Evolutionary conservation across 129 eudicot genomes (phyloP).

Genomic region (Centrapalus pauciflorus): DNA sequence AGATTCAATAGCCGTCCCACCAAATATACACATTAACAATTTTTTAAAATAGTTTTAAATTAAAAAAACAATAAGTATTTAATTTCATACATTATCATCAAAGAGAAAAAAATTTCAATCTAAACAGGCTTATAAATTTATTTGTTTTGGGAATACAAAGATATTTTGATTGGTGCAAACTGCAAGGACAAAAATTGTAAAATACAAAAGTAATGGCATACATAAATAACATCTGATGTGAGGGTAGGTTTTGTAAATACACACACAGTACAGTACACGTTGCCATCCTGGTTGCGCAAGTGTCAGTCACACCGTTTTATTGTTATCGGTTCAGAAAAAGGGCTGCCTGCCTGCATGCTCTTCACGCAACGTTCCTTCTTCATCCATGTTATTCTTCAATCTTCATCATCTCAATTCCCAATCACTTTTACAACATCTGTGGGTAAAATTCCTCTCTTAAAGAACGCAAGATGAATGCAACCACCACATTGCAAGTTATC

Average conservation of each 20-base stretch:
- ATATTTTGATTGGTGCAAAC: no score
- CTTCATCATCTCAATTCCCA: conserved; percentile 4
- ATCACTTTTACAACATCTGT: neutral
- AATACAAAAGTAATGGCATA: no score
- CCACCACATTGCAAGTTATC: conserved; percentile 60
- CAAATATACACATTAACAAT: no score
- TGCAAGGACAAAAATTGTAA: neutral
- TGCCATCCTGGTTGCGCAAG: neutral
- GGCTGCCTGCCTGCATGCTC: conserved; percentile 21
- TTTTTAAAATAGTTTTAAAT: no score
- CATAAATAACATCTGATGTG: neutral
- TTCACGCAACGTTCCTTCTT: conserved; percentile 14
- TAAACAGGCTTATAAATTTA: no score
- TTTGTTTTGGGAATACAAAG: no score
- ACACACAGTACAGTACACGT: conserved; percentile 16
- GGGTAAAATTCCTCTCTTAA: neutral
- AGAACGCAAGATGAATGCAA: conserved; percentile 23
- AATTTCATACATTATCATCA: no score
- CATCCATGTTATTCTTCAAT: no score
- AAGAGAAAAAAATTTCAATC: no score
- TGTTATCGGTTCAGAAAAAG: conserved; percentile 24
- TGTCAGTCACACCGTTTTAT: conserved; percentile 9
- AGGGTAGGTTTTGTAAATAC: neutral
- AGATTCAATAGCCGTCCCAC: no score
- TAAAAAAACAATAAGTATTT: no score